Conservation (phyloP, 495 filamentous ascomycete genomes). For the Xylaria flabelliformis region DNA sequence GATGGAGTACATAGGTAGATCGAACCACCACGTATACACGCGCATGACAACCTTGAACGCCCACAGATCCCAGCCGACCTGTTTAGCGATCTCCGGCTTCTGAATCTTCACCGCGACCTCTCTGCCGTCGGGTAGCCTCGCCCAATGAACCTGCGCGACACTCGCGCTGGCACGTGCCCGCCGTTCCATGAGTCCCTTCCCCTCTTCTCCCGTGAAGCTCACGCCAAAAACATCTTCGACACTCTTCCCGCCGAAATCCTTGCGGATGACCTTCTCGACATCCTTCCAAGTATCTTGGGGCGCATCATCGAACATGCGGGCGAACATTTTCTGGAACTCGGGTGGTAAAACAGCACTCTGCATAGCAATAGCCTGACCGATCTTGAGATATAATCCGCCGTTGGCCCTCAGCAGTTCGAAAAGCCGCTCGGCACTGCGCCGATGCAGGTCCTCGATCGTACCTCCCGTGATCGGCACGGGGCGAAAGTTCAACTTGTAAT, state of each 20-base stretch:
- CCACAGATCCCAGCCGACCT: constrained; percentile 93
- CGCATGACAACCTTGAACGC: constrained; percentile 85
- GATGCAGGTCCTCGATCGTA: constrained; percentile 75
- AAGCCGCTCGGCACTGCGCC: constrained; percentile 79
- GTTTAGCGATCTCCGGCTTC: constrained; percentile 88
- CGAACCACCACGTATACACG: constrained; percentile 81
- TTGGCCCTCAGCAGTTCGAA: constrained; percentile 81
- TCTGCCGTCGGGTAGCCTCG: constrained; percentile 77
- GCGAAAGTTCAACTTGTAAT: constrained; percentile 97
- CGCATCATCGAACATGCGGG: constrained; percentile 96
- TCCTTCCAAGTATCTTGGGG: constrained; percentile 91
- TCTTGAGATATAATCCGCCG: constrained; percentile 95
- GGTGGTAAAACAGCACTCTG: constrained; percentile 91
- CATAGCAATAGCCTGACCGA: constrained; percentile 98
- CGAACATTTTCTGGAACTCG: constrained; percentile 94
- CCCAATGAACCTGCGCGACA: constrained; percentile 97
- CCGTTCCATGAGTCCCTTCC: constrained; percentile 83
- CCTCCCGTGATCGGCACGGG: constrained; percentile 71
- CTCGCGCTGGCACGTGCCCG: constrained; percentile 86
- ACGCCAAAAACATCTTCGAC: constrained; percentile 90
- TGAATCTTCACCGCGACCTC: constrained; percentile 97
- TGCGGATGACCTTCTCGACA: constrained; percentile 82
- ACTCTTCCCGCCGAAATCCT: constrained; percentile 83
- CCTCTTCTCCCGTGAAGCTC: constrained; percentile 70
- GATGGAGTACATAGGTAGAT: constrained; percentile 85